Base-by-base conservation (phyloP, 2,329 filamentous ascomycete species). In the Neofusicoccum sp. region DNA sequence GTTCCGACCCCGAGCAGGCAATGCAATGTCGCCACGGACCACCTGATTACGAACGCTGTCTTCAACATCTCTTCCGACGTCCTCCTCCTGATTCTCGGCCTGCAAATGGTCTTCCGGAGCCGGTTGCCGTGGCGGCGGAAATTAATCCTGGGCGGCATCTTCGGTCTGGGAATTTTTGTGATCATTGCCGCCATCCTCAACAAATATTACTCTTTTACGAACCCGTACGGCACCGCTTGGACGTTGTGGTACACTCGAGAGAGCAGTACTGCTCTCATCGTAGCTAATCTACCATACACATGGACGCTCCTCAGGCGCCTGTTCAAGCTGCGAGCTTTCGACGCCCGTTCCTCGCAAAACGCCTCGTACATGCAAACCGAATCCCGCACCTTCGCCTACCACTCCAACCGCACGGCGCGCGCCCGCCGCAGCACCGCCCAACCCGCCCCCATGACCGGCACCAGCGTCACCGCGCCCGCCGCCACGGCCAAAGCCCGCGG, bases 231-330 rank as follows among this genome's bases (percentile, higher is more conserved):
- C 73, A 75, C 60, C 76, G 78, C 67, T 74, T 80, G 74, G 78
- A 77, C 65, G 53, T 71, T 73, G 24, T 80, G 78, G 78, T 80
- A 86, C 64, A 78, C 82, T 4, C 78, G 81, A 24, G 84, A 86
- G 65, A 76, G 79, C 20, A 80, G 77, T 36, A 83, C 83, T 0
- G 80, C 82, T n/a, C 75, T 85, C 41, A 76, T 82, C 1, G 80
- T 83, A 16, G 81, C 80, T 62, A 83, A 82, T 61, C 68, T 83
- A 1, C 80, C 80, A 0, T 78, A 80, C 43, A 76, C 80, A 11
- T 83, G 80, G 80, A 80, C 80, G 1, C 73, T 83, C 2, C 67
- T 83, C 6, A 74, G 79, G 14, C 78, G 81, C 56, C 65, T 81
- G 20, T 83, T 83, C 71, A 70, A 73, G 33, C 61, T 75, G 1